Evolutionary conservation across 257 asterid genomes (phyloP), one percentile per base, ranked within the genome.

Genomic region (Penstemon barbatus): DNA sequence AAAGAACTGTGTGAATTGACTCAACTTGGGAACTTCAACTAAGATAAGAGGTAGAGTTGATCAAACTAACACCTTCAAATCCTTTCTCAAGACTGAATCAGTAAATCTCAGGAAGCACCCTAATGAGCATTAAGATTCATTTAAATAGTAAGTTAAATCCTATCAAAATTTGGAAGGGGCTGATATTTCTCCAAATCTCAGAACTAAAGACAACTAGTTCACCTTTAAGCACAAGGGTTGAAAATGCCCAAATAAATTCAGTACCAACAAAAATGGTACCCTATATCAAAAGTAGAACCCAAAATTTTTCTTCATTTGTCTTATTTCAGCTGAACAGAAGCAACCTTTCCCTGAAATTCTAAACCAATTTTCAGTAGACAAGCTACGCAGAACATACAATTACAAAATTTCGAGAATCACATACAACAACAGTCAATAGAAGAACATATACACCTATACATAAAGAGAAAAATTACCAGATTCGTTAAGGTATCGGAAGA

Each of bases 401-500:
- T 13, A 56, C 18, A 48, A 37, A 68, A 62, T 55, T 68, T 11
- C 37, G 37, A 36, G 54, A 15, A 61, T 11, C 61, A 61, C 60
- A 64, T 62, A 65, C 3, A 13, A 57, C 38, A 44, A 64, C 8
- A 33, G 40, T 46, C 33, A 3, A 55, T 44, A 63, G 5, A 51
- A 1, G 25, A 7, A 70, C 6, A 50, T 36, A 37, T 11, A 52
- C 45, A 56, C 7, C 59, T 4, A 66, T 5, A 13, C 10, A 66
- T 6, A 70, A 43, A 48, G 25, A 11, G 68, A 48, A 36, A 39
- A 54, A 57, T 10, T 51, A 92, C 98, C 96, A 74, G 98, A 92
- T 86, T 92, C 97, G 72, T 84, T 89, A 56, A 92, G 95, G 70
- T 92, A 89, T 38, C 98, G 95, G 80, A 89, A 92, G 79, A 89